These are phyloP conservation scores for Raffaelea arxii DNA, from an alignment of 2,329 filamentous ascomycete genomes.

Conservation along the genomic window DNA sequence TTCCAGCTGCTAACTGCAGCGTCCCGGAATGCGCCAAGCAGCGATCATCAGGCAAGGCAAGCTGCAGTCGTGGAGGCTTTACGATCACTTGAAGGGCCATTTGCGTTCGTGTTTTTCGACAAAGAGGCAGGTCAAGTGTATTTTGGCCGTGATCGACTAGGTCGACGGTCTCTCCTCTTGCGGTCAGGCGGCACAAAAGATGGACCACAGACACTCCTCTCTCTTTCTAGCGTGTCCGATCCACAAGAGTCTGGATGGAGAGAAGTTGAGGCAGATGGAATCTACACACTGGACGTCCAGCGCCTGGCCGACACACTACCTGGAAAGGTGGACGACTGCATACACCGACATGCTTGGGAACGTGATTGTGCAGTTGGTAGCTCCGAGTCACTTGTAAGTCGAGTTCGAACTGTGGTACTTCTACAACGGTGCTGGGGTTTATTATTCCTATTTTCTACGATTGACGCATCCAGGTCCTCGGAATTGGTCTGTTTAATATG, in stretches of 20 bases:
- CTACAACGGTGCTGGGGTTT: background rate
- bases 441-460: constrained; percentile 15
- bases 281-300: constrained; percentile 58
- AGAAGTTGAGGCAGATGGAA: constrained; percentile 77
- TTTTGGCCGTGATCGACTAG: constrained; percentile 80
- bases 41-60: too few relatives aligned
- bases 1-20: too few relatives aligned
- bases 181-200: constrained; percentile 26
- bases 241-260: constrained; percentile 45
- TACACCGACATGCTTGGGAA: background rate
- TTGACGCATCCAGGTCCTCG: constrained; percentile 41
- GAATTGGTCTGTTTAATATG: constrained; percentile 44
- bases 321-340: background rate
- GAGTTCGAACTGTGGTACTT: constrained; percentile 10
- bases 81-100: constrained; percentile 65
- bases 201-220: constrained; percentile 30
- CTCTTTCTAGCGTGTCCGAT: constrained; percentile 64
- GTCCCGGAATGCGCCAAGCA: too few relatives aligned
- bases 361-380: too few relatives aligned
- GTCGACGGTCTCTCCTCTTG: constrained; percentile 70
- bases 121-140: constrained; percentile 51
- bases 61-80: constrained; percentile 35
- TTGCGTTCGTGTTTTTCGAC: constrained; percentile 82
- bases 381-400: constrained; percentile 28
- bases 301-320: constrained; percentile 1